phyloP scores from a whole-genome alignment of 2,329 filamentous ascomycete species.

The Cryphonectria radicalis region DNA sequence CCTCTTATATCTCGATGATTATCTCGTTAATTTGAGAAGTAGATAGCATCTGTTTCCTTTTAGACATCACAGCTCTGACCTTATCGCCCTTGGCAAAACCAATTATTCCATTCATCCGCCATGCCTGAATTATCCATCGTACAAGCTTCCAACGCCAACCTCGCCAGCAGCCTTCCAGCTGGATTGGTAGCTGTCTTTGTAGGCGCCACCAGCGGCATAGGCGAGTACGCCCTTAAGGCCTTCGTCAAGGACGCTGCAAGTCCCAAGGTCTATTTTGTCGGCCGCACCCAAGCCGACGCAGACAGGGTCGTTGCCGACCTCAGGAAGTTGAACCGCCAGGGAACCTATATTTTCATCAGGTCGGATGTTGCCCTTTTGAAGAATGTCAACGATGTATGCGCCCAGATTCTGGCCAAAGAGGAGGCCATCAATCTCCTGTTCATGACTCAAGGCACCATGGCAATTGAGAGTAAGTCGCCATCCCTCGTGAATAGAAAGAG shows the following conservation, averaged over 20 bases:
- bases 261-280: constrained; percentile 57
- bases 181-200: constrained; percentile 54
- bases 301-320: constrained; percentile 44
- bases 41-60: neutral
- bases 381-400: constrained; percentile 54
- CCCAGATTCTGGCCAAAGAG: constrained; percentile 49
- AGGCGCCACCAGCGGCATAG: constrained; percentile 60
- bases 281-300: constrained; percentile 46
- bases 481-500: neutral
- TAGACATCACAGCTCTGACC: neutral
- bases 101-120: neutral
- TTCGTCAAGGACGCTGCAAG: constrained; percentile 46
- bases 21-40: neutral
- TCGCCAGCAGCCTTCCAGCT: constrained; percentile 34
- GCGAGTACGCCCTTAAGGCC: constrained; percentile 46
- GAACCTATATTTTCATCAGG: constrained; percentile 52
- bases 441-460: constrained; percentile 45
- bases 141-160: constrained; percentile 1
- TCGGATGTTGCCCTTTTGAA: constrained; percentile 54
- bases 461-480: constrained; percentile 32
- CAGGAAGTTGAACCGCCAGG: constrained; percentile 46
- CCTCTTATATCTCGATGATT: constrained; percentile 2
- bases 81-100: neutral
- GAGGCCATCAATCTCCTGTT: constrained; percentile 52
- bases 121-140: constrained; percentile 6